Evolutionary conservation across 2,329 filamentous ascomycete genomes (phyloP), one percentile per base, ranked within the genome.

Genomic region (Hypoxylon sp.): DNA sequence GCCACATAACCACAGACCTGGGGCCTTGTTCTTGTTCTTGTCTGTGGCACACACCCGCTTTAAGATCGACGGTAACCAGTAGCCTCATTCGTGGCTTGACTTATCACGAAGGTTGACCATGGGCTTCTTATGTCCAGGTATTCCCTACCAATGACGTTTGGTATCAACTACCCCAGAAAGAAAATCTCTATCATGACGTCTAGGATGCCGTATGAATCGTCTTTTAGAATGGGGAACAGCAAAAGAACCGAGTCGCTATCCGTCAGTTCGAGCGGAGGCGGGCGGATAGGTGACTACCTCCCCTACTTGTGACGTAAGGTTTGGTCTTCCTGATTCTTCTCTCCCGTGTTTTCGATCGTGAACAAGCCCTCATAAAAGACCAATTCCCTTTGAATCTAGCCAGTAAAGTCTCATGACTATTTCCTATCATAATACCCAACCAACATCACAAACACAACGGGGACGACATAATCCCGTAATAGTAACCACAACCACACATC

Each of bases 121-220:
- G 61, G 64, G 39, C 65, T 59, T n/a, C n/a, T 59, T 53, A 62
- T 72, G 64, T 59, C 61, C 56, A 59, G 57, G 55, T 62, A 20
- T 59, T 58, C 61, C 58, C 54, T 63, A 67, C 52, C 58, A 50
- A 74, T 74, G 72, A 74, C 72, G 72, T 74, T 63, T 65, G 53
- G 30, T 50, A 13, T n/a, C 46, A 17, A 65, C 28, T 37, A 51
- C 58, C 44, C 39, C 11, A 56, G 32, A 26, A 17, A 53, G 59
- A 41, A 5, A 59, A 28, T 48, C 54, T 52, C 19, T 47, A 50
- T 64, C 71, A 74, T 74, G 72, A 74, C 72, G 72, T 74, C 72
- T 69, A 70, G 49, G 50, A 22, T 2, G 44, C 66, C 67, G 62
- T 62, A 46, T 47, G 60, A 67, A 68, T 62, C 55, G 59, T 50